phyloP scores from a whole-genome alignment of 2,329 filamentous ascomycete species.

The Beauveria australis region DNA sequence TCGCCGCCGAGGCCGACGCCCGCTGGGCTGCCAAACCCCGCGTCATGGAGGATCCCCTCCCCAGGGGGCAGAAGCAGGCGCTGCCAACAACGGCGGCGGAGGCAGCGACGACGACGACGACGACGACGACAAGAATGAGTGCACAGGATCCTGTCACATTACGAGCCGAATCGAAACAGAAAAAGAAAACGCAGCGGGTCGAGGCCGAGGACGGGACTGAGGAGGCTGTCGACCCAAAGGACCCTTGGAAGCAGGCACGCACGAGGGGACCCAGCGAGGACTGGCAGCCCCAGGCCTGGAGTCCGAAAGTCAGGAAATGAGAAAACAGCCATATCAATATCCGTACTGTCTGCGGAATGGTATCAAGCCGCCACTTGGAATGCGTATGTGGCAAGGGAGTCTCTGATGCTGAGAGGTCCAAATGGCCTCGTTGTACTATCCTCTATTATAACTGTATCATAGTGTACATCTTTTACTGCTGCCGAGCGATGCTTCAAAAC shows the following conservation, averaged over 20 bases:
- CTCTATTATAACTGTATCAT: conserved; percentile 3
- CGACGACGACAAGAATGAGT: not conserved
- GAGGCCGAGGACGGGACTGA: conserved; percentile 10
- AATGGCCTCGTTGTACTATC: conserved; percentile 2
- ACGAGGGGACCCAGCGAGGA: conserved; percentile 45
- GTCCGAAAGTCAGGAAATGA: conserved; percentile 31
- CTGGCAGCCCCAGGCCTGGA: conserved; percentile 63
- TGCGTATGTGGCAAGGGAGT: not conserved
- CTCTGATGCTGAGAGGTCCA: not conserved
- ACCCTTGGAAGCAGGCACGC: conserved; percentile 51
- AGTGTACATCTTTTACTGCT: not conserved
- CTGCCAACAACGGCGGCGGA: not conserved
- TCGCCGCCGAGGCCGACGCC: conserved; percentile 55
- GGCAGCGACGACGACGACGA: not conserved
- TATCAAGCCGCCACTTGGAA: not conserved
- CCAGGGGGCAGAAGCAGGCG: not conserved
- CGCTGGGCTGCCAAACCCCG: conserved; percentile 54
- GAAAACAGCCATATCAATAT: not conserved
- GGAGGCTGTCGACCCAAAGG: conserved; percentile 17
- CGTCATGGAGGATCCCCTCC: conserved; percentile 29
- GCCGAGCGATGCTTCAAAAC: conserved; percentile 1
- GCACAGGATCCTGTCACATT: not conserved
- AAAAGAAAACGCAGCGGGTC: not conserved
- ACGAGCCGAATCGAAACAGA: conserved; percentile 7
- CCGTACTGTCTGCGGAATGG: no score